phyloP scores from a whole-genome alignment of 768 basidiomycete species.

The Lactarius hatsudake region DNA sequence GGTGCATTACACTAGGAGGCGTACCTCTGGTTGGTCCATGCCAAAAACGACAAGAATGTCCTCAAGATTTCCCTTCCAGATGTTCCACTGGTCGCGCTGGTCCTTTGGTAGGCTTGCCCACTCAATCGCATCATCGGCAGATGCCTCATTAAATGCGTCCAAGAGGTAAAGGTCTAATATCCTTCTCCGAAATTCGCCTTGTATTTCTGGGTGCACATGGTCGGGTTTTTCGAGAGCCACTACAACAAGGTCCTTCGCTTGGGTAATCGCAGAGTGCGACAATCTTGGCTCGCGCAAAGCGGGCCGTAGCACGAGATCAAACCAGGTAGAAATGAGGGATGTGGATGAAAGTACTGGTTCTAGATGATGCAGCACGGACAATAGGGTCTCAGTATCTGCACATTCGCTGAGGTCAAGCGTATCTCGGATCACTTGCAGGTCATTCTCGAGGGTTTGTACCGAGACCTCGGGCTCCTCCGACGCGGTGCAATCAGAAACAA shows the following conservation, averaged over 20 bases:
- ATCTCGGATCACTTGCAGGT: conserved; percentile 60
- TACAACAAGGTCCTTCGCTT: conserved; percentile 72
- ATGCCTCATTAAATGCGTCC: conserved; percentile 73
- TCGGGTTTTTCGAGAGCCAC: conserved; percentile 53
- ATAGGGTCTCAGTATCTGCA: conserved; percentile 62
- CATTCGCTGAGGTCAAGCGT: conserved; percentile 61
- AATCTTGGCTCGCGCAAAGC: conserved; percentile 74
- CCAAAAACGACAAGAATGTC: conserved; percentile 69
- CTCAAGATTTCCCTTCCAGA: conserved; percentile 80
- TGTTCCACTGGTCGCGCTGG: conserved; percentile 54
- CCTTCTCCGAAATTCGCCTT: conserved; percentile 62
- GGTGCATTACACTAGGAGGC: conserved; percentile 32
- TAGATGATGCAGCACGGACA: conserved; percentile 63
- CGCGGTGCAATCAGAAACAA: conserved; percentile 49
- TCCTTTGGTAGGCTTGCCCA: conserved; percentile 65
- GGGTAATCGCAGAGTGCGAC: conserved; percentile 50
- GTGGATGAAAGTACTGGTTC: conserved; percentile 57
- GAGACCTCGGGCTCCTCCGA: conserved; percentile 45
- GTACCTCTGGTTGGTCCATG: conserved; percentile 59
- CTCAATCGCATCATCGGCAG: conserved; percentile 70
- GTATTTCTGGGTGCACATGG: conserved; percentile 45
- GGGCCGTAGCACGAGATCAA: conserved; percentile 74
- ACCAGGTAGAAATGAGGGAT: conserved; percentile 76
- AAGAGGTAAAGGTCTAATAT: conserved; percentile 74
- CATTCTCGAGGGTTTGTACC: conserved; percentile 57